Conservation (phyloP, 805 yeast genomes). For the Metschnikowia orientalis region DNA sequence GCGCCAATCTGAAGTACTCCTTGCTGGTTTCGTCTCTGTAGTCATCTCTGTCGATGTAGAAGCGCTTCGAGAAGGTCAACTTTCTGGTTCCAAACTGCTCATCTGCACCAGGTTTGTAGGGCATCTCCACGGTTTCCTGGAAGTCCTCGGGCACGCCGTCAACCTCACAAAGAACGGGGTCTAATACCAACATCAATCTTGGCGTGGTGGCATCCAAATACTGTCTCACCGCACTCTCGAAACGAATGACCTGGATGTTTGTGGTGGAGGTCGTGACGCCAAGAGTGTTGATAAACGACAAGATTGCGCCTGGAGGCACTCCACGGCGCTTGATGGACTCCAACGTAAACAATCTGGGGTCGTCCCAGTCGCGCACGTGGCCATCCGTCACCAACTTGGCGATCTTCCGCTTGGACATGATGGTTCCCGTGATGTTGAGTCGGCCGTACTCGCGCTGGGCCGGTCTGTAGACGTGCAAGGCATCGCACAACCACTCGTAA, state of each 20-base stretch:
- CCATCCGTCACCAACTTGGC: constrained; percentile 82
- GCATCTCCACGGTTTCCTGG: constrained; percentile 67
- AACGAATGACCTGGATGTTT: constrained; percentile 83
- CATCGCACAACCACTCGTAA: constrained; percentile 98
- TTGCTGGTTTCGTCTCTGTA: constrained; percentile 56
- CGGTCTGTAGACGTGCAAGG: constrained; percentile 90
- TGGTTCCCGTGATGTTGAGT: constrained; percentile 89
- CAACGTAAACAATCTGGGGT: constrained; percentile 91
- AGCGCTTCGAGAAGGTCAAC: constrained; percentile 69
- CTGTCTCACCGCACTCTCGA: constrained; percentile 83
- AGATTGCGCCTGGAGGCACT: constrained; percentile 96
- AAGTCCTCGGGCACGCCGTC: constrained; percentile 77
- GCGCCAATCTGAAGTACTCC: constrained; percentile 91
- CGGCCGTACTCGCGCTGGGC: constrained; percentile 99
- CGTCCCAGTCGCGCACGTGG: constrained; percentile 95
- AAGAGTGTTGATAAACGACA: constrained; percentile 86
- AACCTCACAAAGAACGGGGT: constrained; percentile 78
- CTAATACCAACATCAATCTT: constrained; percentile 86
- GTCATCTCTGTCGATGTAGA: constrained; percentile 87
- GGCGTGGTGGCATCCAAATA: constrained; percentile 90
- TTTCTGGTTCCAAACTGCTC: constrained; percentile 55
- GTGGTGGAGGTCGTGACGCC: constrained; percentile 96
- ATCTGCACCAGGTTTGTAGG: constrained; percentile 79
- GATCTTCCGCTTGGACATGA: constrained; percentile 92
- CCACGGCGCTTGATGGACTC: constrained; percentile 97